These are phyloP conservation scores for Ophiostoma perfectum DNA, from an alignment of 2,329 filamentous ascomycete genomes.

Conservation along the genomic window DNA sequence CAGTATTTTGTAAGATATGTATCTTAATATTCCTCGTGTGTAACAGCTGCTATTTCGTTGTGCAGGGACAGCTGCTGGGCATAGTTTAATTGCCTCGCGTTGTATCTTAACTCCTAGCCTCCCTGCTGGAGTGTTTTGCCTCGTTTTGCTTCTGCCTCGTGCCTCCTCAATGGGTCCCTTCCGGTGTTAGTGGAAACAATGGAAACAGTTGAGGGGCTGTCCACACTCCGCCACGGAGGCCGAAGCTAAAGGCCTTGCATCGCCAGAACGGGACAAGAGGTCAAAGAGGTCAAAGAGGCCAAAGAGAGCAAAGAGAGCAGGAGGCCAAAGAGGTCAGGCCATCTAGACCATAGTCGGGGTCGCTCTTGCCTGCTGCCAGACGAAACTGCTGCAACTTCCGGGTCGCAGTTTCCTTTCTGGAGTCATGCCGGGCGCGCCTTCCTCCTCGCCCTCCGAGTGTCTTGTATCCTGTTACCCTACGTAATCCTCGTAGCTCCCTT, in stretches of 20 bases:
- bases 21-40: not conserved
- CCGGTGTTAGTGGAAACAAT: conserved; percentile 23
- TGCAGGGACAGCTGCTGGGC: too few species aligned
- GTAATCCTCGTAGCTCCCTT: conserved; percentile 2
- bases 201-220: conserved; percentile 12
- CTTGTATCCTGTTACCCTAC: not conserved
- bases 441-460: conserved; percentile 2
- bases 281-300: not conserved
- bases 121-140: not conserved
- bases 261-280: not conserved
- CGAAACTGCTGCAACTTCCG: not conserved
- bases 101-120: too few species aligned
- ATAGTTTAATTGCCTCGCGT: too few species aligned
- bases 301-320: not conserved
- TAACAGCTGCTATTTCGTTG: too few species aligned
- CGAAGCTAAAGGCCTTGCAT: not conserved
- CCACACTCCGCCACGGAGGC: conserved; percentile 7
- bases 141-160: conserved; percentile 15
- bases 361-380: conserved; percentile 20
- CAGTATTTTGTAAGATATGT: not conserved
- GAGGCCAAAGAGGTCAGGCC: not conserved
- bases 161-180: conserved; percentile 8
- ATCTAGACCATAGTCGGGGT: conserved; percentile 12
- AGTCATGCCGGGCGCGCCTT: conserved; percentile 3
- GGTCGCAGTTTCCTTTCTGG: not conserved